Conservation (phyloP, 768 basidiomycete genomes). For the Rubroboletus pulcherrimus region DNA sequence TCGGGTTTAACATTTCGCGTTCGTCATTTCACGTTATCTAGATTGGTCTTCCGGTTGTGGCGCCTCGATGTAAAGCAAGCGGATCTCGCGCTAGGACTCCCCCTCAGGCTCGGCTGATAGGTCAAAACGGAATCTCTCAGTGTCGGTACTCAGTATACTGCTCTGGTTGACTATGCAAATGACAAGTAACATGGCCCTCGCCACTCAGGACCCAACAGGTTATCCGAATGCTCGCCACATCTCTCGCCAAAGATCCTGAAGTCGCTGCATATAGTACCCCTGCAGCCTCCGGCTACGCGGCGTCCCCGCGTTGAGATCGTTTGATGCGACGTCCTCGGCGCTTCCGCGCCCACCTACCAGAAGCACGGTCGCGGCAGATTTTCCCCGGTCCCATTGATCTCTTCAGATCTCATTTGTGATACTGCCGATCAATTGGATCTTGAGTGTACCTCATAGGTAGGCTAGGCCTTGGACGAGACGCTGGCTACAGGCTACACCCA, state of each 20-base stretch:
- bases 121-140: neutral
- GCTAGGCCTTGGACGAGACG: neutral
- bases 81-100: neutral
- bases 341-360: slow-evolving; percentile 2
- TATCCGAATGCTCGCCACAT: neutral
- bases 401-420: slow-evolving; percentile 1
- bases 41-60: neutral
- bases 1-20: neutral
- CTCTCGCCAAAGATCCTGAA: neutral
- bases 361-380: neutral
- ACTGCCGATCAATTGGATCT: neutral
- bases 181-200: neutral
- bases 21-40: neutral
- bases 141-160: neutral
- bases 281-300: neutral
- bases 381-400: slow-evolving; percentile 1
- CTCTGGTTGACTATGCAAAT: neutral
- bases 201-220: neutral
- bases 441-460: neutral
- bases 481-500: neutral
- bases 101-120: neutral
- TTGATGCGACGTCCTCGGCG: slow-evolving; percentile 19
- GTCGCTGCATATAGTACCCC: slow-evolving; percentile 4
- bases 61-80: neutral
- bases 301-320: neutral